Percentiles rank a stretch among this genome's conserved stretches.
phyloP scores from a whole-genome alignment of 371 early-diverging fungal species.

The Thermomucor indicae-seudaticae region DNA sequence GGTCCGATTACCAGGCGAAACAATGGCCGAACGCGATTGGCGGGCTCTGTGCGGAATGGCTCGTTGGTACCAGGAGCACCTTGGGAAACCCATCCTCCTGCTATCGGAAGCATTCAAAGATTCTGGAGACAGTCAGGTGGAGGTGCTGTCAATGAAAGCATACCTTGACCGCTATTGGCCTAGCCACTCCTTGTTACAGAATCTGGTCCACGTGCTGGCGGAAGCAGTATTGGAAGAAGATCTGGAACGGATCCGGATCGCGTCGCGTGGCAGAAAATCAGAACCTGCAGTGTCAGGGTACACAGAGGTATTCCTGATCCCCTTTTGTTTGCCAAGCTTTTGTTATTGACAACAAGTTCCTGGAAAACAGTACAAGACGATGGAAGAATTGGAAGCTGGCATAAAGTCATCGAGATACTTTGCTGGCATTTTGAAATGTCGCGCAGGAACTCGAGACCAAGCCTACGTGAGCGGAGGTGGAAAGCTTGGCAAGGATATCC shows the following conservation, averaged over 20 bases:
- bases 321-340: not conserved
- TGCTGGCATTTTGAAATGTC: conserved; percentile 49
- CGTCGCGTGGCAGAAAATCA: conserved; percentile 15
- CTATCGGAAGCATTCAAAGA: conserved; percentile 43
- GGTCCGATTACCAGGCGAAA: conserved; percentile 41
- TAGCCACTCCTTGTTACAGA: conserved; percentile 32
- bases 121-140: not conserved
- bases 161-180: conserved; percentile 44
- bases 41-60: conserved; percentile 55
- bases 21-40: conserved; percentile 49
- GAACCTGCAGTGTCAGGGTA: conserved; percentile 37
- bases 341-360: not conserved
- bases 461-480: conserved; percentile 53
- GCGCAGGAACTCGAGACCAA: conserved; percentile 47
- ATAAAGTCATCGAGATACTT: conserved; percentile 55
- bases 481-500: conserved; percentile 50
- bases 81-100: conserved; percentile 43
- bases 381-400: conserved; percentile 55
- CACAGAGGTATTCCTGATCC: conserved; percentile 34
- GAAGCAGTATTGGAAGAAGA: conserved; percentile 56
- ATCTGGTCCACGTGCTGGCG: conserved; percentile 42
- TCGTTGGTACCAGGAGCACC: conserved; percentile 54
- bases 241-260: conserved; percentile 29
- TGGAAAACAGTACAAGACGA: conserved; percentile 47
- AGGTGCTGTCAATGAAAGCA: conserved; percentile 29